These are phyloP conservation scores for Aethionema arabicum DNA, from an alignment of 345 rosid species.

Conservation along the genomic window DNA sequence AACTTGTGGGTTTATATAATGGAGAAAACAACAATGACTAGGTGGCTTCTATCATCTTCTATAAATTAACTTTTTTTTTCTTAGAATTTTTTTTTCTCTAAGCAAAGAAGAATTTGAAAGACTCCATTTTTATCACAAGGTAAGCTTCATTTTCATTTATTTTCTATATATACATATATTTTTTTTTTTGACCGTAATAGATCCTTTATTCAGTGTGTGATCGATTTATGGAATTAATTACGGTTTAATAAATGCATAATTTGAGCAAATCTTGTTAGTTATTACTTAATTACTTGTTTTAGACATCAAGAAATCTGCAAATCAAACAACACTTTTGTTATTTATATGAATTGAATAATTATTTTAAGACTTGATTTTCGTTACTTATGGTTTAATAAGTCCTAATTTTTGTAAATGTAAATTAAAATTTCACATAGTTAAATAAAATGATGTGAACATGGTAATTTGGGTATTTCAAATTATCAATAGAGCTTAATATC, in stretches of 20 bases:
- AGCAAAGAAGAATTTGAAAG: conserved; percentile 16
- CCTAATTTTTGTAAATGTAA: neutral
- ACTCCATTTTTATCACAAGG: conserved; percentile 30
- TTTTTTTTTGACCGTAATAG: neutral
- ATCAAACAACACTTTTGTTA: neutral
- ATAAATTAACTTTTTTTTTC: too few species aligned
- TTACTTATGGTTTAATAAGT: conserved; percentile 4
- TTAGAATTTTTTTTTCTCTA: neutral
- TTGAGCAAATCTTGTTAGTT: conserved; percentile 9
- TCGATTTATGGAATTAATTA: conserved; percentile 2
- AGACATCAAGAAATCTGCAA: conserved; percentile 1
- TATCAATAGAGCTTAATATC: neutral
- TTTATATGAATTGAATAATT: neutral
- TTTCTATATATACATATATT: too few species aligned
- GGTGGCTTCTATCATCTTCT: conserved; percentile 25
- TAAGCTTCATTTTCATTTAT: conserved; percentile 1
- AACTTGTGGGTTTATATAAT: conserved; percentile 28
- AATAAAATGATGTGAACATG: neutral
- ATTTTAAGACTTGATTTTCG: neutral
- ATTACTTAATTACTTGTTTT: neutral
- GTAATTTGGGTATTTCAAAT: neutral
- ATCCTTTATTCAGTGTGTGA: neutral
- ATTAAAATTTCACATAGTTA: neutral
- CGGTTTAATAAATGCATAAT: neutral
- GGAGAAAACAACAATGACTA: conserved; percentile 29